A percentile compares a stretch with the other conserved stretches of the same genome.
Evolutionary conservation across 768 basidiomycete species (phyloP).

Genomic region (Termitomyces sp.): DNA sequence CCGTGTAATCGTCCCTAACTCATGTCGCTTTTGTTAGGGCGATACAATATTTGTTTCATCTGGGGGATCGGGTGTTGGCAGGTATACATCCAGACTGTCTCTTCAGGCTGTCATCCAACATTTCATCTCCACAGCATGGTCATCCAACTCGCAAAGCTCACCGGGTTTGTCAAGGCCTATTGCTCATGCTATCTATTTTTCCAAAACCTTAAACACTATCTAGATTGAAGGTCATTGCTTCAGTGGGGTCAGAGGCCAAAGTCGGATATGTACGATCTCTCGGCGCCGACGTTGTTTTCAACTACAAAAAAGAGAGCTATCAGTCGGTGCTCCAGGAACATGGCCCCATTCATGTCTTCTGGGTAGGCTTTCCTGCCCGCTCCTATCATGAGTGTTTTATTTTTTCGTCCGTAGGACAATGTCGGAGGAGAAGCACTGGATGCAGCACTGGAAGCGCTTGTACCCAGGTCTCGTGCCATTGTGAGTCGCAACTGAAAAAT

Average conservation of each 20-base stretch:
- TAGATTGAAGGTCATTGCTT: conserved; percentile 51
- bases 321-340: conserved; percentile 40
- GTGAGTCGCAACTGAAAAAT: conserved; percentile 13
- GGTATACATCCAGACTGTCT: conserved; percentile 11
- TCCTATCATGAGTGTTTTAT: background rate
- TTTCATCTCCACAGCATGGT: conserved; percentile 19
- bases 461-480: conserved; percentile 36
- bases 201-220: no score
- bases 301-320: conserved; percentile 52
- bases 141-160: conserved; percentile 32
- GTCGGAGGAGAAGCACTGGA: conserved; percentile 45
- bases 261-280: conserved; percentile 45
- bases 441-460: conserved; percentile 30
- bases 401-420: conserved; percentile 24
- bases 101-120: background rate
- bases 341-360: conserved; percentile 50
- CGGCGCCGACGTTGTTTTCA: conserved; percentile 57
- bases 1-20: background rate
- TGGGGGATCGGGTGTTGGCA: conserved; percentile 26
- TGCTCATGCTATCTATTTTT: background rate
- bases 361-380: background rate
- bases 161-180: conserved; percentile 17
- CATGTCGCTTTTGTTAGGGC: conserved; percentile 10
- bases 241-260: conserved; percentile 59
- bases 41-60: conserved; percentile 23